Conservation (phyloP, 306 rosid genomes). For the Ormosia semicastrata region DNA sequence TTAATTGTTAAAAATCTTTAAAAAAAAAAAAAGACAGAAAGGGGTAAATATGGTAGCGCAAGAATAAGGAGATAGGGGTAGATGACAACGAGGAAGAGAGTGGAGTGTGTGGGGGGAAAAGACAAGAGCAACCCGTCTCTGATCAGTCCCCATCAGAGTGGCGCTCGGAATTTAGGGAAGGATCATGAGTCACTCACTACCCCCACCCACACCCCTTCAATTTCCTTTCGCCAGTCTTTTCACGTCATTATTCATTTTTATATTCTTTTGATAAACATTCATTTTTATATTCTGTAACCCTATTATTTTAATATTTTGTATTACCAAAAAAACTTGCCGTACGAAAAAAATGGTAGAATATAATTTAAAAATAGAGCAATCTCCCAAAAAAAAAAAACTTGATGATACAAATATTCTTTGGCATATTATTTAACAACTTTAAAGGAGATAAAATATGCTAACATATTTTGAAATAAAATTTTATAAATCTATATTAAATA, state of each 20-base stretch:
- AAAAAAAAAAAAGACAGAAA: not conserved
- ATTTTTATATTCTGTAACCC: not conserved
- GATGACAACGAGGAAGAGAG: constrained; percentile 30
- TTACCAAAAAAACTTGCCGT: not conserved
- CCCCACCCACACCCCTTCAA: not conserved
- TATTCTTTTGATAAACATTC: not conserved
- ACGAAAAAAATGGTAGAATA: not conserved
- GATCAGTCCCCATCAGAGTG: constrained; percentile 39
- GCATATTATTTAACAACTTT: not conserved
- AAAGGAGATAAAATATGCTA: not conserved
- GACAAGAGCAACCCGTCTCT: constrained; percentile 36
- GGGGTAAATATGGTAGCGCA: not conserved
- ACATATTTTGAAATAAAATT: not conserved
- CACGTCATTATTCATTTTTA: not conserved
- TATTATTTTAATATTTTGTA: not conserved
- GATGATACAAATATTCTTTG: not conserved
- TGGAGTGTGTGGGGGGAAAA: not conserved
- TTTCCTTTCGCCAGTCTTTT: not conserved
- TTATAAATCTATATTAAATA: not conserved
- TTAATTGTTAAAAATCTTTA: not conserved
- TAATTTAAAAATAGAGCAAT: not conserved
- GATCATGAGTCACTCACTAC: constrained; percentile 33
- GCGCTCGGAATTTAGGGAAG: constrained; percentile 54
- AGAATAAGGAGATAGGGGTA: not conserved
- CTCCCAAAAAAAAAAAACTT: not conserved